Conservation (phyloP, 2,329 filamentous ascomycete species). For the Fusarium nelsonii region DNA sequence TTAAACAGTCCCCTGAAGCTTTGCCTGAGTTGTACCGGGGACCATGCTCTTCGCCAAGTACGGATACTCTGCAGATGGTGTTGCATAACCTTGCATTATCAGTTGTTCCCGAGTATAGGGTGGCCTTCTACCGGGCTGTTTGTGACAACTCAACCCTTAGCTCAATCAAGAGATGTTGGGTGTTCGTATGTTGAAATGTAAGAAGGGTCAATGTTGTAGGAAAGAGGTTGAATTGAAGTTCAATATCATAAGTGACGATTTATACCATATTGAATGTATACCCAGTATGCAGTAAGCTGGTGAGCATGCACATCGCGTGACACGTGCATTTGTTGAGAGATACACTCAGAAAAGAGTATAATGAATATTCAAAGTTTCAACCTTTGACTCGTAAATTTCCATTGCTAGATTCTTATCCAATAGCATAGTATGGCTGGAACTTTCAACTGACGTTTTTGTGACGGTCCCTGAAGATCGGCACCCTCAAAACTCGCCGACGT, state of each 20-base stretch:
- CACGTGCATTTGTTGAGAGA: neutral
- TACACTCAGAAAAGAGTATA: neutral
- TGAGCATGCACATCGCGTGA: neutral
- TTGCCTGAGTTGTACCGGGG: neutral
- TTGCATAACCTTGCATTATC: slow-evolving; percentile 1
- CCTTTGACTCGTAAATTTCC: neutral
- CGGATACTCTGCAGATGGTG: neutral
- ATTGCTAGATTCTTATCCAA: neutral
- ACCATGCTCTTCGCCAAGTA: slow-evolving; percentile 6
- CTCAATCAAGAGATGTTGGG: neutral
- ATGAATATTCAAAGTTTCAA: neutral
- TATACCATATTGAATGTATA: neutral
- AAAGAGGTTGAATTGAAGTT: neutral
- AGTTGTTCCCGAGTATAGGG: neutral
- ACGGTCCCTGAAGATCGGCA: slow-evolving; percentile 27
- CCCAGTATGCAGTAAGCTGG: neutral
- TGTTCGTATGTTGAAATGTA: neutral
- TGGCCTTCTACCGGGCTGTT: neutral
- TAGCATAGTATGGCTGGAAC: neutral
- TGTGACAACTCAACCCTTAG: neutral
- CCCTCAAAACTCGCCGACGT: slow-evolving; percentile 21
- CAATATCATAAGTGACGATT: neutral
- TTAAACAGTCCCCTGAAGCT: neutral
- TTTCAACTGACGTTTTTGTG: neutral
- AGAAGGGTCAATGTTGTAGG: neutral